Evolutionary conservation across 371 early-diverging fungal species (phyloP), one percentile per base, ranked within the genome.

Genomic region (Actinomortierella ambigua): DNA sequence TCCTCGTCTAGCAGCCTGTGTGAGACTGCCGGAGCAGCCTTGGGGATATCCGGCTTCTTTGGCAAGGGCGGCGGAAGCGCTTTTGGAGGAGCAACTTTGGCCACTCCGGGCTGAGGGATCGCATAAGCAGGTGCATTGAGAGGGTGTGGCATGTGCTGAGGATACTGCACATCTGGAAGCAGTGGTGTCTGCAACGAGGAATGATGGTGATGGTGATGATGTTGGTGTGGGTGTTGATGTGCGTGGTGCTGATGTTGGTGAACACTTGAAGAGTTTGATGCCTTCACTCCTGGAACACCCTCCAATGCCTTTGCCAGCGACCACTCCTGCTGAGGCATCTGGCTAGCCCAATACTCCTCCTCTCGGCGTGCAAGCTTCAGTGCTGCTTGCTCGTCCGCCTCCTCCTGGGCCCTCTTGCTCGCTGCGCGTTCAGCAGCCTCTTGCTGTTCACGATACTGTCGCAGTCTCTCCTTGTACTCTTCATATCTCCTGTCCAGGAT

Each of bases 221-320:
- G 63, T 1, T 57, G 61, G 22, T 13, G 24, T 28, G 39, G 13
- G 9, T 66, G 73, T 13, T 44, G 44, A 44, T 44, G 44, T 44
- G 44, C 4, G 5, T n/a, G 34, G 34, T 34, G 34, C 34, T 34
- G 34, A 34, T 34, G 34, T 34, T 34, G 24, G 11, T 22, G 48
- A 48, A 20, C 22, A 24, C 18, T 24, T 24, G 24, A 24, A n/a
- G n/a, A n/a, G 20, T 9, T 9, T 20, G 22, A 22, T 8, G 59
- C 17, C 39, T 59, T 66, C 50, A 61, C 41, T 9, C 73, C 73
- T 28, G 67, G 66, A 7, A 71, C 63, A 2, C 73, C 73, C 28
- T 65, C 73, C 3, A 71, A 50, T 2, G 66, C 73, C 20, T 71
- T 66, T 15, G 58, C 62, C 27, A 71, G 53, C 15, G 73, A 62